These are phyloP conservation scores for Zygnema cylindricum DNA, from an alignment of 139 green algal genomes.

Conservation along the genomic window DNA sequence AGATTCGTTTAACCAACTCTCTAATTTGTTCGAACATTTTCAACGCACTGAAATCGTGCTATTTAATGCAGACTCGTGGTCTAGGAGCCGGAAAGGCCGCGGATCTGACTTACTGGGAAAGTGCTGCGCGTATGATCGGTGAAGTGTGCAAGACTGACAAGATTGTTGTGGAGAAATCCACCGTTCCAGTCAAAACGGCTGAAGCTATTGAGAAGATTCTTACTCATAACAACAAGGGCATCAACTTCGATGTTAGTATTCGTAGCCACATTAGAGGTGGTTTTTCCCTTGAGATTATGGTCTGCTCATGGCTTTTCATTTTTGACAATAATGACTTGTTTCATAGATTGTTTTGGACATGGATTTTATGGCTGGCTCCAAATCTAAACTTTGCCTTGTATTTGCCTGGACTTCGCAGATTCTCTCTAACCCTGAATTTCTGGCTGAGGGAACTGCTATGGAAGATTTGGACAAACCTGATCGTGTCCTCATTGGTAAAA, in stretches of 20 bases:
- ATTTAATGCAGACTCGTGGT: constrained; percentile 59
- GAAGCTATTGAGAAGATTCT: constrained; percentile 92
- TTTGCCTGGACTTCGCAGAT: constrained; percentile 78
- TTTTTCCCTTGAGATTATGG: no score
- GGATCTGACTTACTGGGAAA: constrained; percentile 99
- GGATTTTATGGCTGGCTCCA: no score
- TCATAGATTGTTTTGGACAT: no score
- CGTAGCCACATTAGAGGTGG: no score
- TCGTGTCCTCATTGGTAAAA: constrained; percentile 65
- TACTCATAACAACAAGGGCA: constrained; percentile 58
- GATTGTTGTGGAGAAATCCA: constrained; percentile 97
- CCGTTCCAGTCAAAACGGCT: constrained; percentile 98
- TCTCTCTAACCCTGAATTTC: constrained; percentile 91
- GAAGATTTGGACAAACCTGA: constrained; percentile 83
- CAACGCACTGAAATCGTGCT: no score
- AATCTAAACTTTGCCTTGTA: no score
- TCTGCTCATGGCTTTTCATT: no score
- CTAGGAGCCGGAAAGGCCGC: constrained; percentile 95
- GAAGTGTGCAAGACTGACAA: constrained; percentile 58
- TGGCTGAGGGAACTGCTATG: constrained; percentile 91
- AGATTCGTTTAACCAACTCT: no score
- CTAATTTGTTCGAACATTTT: no score
- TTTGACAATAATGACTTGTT: no score
- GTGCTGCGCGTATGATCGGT: constrained; percentile 76
- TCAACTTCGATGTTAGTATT: constrained; percentile 67